phyloP scores from a whole-genome alignment of 2,329 filamentous ascomycete genomes.

The Alternaria solani region DNA sequence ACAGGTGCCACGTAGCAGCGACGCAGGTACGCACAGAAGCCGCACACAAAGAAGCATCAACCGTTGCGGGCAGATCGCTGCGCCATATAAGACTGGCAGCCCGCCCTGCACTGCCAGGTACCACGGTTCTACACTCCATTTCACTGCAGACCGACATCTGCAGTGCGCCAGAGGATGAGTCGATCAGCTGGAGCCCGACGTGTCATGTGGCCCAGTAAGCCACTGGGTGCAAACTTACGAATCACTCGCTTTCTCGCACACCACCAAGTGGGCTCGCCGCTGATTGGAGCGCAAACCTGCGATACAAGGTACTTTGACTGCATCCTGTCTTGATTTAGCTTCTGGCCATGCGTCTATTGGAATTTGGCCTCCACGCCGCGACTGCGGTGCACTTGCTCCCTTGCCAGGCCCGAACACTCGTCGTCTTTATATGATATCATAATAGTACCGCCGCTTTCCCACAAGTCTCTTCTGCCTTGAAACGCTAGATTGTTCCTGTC shows the following conservation, averaged over 20 bases:
- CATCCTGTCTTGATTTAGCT: constrained; percentile 49
- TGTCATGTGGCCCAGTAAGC: constrained; percentile 51
- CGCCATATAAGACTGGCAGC: constrained; percentile 35
- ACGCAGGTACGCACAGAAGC: constrained; percentile 43
- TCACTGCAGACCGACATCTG: constrained; percentile 30
- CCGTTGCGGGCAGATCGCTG: constrained; percentile 25
- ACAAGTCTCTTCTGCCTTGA: constrained; percentile 36
- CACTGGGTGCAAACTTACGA: constrained; percentile 47
- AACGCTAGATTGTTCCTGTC: constrained; percentile 27
- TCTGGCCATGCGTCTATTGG: constrained; percentile 48
- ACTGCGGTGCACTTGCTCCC: constrained; percentile 36
- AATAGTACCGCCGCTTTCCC: constrained; percentile 28
- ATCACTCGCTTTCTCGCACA: constrained; percentile 49
- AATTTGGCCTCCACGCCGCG: constrained; percentile 40
- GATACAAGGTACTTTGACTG: constrained; percentile 48
- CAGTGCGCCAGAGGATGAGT: constrained; percentile 42
- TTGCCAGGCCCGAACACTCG: constrained; percentile 28
- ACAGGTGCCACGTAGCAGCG: constrained; percentile 51
- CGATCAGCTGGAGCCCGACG: constrained; percentile 46
- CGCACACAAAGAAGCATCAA: constrained; percentile 37
- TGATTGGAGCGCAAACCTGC: constrained; percentile 44
- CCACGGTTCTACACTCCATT: constrained; percentile 29
- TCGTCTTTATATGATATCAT: constrained; percentile 47
- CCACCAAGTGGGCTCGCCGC: constrained; percentile 36
- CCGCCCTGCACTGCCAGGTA: constrained; percentile 21